These are phyloP conservation scores for Venturia aucupariae DNA, from an alignment of 2,329 filamentous ascomycete species.

Conservation along the genomic window DNA sequence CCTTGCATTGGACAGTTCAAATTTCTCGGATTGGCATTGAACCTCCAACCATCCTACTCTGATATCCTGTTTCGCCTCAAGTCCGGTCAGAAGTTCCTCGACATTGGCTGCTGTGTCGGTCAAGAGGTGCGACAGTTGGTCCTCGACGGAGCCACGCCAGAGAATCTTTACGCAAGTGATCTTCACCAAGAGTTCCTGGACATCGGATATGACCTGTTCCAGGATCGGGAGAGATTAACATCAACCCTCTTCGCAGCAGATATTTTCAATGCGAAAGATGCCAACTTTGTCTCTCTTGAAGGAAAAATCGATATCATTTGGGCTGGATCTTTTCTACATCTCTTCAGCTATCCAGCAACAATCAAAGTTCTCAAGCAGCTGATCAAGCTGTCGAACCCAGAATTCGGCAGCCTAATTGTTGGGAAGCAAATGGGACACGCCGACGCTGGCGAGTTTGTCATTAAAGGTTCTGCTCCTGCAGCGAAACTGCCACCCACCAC, in stretches of 20 bases:
- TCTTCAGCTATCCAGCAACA: constrained; percentile 29
- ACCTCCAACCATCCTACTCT: constrained; percentile 22
- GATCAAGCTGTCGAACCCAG: constrained; percentile 25
- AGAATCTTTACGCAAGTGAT: constrained; percentile 33
- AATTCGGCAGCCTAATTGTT: constrained; percentile 40
- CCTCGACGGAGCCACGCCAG: constrained; percentile 26
- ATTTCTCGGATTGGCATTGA: constrained; percentile 27
- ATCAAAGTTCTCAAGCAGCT: constrained; percentile 25
- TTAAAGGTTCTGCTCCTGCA: not conserved
- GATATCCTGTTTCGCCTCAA: constrained; percentile 28
- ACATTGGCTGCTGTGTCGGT: constrained; percentile 38
- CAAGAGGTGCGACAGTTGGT: constrained; percentile 38
- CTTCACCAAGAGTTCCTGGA: constrained; percentile 38
- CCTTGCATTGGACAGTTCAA: constrained; percentile 29
- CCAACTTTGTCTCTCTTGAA: constrained; percentile 19
- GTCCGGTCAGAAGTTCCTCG: constrained; percentile 29
- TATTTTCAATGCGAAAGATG: constrained; percentile 30
- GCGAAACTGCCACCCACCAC: not conserved
- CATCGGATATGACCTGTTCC: constrained; percentile 38
- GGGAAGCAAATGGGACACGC: constrained; percentile 41
- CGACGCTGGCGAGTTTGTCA: constrained; percentile 19
- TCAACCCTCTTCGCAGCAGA: constrained; percentile 45
- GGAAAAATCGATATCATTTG: constrained; percentile 32
- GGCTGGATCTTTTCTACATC: constrained; percentile 33
- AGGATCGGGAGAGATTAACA: constrained; percentile 30